phyloP scores from a whole-genome alignment of 352 stramenopile genomes.

The Pythium insidiosum region DNA sequence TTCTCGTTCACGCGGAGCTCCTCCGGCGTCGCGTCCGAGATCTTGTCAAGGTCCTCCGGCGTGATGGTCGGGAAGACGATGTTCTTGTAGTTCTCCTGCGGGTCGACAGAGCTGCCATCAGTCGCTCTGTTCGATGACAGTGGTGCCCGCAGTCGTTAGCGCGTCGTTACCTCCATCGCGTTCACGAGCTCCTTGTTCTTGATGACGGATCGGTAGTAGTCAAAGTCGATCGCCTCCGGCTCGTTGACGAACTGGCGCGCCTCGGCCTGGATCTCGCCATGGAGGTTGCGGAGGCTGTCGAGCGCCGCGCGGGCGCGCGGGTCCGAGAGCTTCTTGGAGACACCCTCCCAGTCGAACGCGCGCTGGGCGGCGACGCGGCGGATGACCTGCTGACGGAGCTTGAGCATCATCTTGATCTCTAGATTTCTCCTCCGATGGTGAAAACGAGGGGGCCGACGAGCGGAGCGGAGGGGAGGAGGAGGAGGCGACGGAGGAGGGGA shows the following conservation, averaged over 20 bases:
- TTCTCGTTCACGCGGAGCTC: constrained; percentile 72
- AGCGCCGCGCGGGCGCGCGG: constrained; percentile 65
- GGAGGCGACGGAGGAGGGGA: no score
- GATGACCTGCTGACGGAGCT: constrained; percentile 73
- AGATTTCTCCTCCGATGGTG: no score
- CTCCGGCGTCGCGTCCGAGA: constrained; percentile 35
- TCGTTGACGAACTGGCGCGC: constrained; percentile 65
- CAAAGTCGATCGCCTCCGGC: constrained; percentile 80
- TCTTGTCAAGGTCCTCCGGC: constrained; percentile 57
- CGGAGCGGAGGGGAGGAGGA: no score
- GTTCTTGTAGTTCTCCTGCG: constrained; percentile 74
- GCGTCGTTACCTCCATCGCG: constrained; percentile 64
- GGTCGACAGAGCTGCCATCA: no score
- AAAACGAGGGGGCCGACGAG: no score
- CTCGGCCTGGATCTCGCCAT: constrained; percentile 73
- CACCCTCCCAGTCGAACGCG: constrained; percentile 56
- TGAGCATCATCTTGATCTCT: constrained; percentile 33
- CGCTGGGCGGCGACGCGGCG: constrained; percentile 46
- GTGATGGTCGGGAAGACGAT: constrained; percentile 78
- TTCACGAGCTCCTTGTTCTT: constrained; percentile 88
- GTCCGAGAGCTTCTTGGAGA: constrained; percentile 73
- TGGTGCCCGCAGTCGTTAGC: no score
- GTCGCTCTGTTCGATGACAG: no score
- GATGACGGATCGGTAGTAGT: constrained; percentile 79
- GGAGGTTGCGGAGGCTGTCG: constrained; percentile 67